A percentile compares a stretch with the other conserved stretches of the same genome.
Evolutionary conservation across 2,329 filamentous ascomycete genomes (phyloP).

Genomic region (Monilinia fructigena): DNA sequence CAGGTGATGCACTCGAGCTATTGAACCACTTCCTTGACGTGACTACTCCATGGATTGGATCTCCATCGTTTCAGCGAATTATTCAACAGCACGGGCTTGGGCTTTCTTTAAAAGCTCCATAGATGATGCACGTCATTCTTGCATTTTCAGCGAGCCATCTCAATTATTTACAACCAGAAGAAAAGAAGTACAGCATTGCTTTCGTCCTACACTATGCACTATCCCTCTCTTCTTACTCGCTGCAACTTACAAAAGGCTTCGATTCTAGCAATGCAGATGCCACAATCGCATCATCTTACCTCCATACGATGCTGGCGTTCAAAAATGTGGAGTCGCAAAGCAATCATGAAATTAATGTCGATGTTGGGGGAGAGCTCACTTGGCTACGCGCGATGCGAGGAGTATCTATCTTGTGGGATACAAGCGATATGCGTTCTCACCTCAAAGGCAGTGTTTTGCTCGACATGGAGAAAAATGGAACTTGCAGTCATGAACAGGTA

Average conservation of each 20-base stretch:
- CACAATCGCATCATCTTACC: conserved; percentile 10
- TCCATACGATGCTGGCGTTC: conserved; percentile 24
- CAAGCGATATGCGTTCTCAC: not conserved
- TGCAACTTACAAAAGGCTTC: not conserved
- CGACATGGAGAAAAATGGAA: not conserved
- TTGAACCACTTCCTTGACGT: not conserved
- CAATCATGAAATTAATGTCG: not conserved
- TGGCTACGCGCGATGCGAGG: conserved; percentile 16
- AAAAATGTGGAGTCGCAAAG: conserved; percentile 10
- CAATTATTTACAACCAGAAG: conserved; percentile 7
- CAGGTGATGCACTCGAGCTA: not conserved
- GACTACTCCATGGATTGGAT: conserved; percentile 10
- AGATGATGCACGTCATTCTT: conserved; percentile 25
- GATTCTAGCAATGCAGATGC: conserved; percentile 12
- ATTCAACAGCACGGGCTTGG: conserved; percentile 18
- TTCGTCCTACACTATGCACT: conserved; percentile 9
- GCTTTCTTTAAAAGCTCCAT: conserved; percentile 13
- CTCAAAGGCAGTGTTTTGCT: not conserved
- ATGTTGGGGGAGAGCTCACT: not conserved
- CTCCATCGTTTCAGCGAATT: conserved; percentile 13
- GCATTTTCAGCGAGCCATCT: conserved; percentile 25
- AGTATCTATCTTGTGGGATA: not conserved
- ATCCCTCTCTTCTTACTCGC: conserved; percentile 12
- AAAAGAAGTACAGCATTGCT: conserved; percentile 18
- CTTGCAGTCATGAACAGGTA: not conserved